These are phyloP conservation scores for Annulohypoxylon bovei DNA, from an alignment of 495 filamentous ascomycete genomes.

Conservation along the genomic window DNA sequence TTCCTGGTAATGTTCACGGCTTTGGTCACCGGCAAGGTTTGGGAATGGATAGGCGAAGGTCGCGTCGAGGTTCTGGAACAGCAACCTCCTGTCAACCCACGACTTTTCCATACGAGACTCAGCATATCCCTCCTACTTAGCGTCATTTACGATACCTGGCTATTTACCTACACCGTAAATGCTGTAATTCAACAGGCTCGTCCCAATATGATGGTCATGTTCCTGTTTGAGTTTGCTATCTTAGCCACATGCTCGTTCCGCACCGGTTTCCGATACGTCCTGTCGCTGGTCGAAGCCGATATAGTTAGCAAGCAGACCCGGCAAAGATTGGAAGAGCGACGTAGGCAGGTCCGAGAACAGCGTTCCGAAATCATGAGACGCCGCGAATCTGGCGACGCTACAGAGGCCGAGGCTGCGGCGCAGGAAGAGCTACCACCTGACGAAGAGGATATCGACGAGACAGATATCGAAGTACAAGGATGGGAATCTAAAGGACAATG, in stretches of 20 bases:
- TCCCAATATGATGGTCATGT: constrained; percentile 99
- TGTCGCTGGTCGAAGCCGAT: constrained; percentile 81
- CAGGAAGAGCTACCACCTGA: constrained; percentile 67
- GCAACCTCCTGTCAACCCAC: constrained; percentile 89
- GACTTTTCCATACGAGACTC: constrained; percentile 87
- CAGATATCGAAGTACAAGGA: constrained; percentile 91
- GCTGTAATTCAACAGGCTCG: constrained; percentile 85
- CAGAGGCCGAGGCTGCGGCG: constrained; percentile 52
- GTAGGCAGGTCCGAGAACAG: constrained; percentile 63
- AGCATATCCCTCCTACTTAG: constrained; percentile 80
- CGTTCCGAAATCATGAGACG: constrained; percentile 72
- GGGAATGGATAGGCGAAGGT: constrained; percentile 97
- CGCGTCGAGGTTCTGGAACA: constrained; percentile 95
- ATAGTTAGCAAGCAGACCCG: constrained; percentile 76
- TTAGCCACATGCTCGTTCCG: constrained; percentile 81
- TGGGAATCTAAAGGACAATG: constrained; percentile 98
- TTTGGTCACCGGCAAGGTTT: constrained; percentile 92
- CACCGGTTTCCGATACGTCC: constrained; percentile 77
- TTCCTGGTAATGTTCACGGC: constrained; percentile 96
- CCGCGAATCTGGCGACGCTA: constrained; percentile 62
- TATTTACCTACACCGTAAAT: constrained; percentile 81
- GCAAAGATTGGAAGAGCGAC: constrained; percentile 69
- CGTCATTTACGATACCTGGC: constrained; percentile 75
- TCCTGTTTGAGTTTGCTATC: constrained; percentile 95
- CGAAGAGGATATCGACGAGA: constrained; percentile 86